Base-by-base conservation (phyloP, 805 yeast species). In the Candida awuae region DNA sequence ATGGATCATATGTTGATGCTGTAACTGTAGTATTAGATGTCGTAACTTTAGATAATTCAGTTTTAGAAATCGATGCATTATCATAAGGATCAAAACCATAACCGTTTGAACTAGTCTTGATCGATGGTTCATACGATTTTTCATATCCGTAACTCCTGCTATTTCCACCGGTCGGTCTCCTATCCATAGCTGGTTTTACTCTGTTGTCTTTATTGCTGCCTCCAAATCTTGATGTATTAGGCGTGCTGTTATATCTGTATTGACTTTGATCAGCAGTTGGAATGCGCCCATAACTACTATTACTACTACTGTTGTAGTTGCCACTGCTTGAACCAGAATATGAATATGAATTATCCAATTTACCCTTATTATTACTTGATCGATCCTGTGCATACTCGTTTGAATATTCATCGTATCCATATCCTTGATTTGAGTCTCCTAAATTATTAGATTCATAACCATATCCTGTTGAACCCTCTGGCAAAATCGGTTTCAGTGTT, bases 1-100 rank as follows among this genome's bases (percentile, higher is more conserved):
- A 53, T 42, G 55, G 54, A 50, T 50, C 55, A 33, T 43, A 44
- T n/a, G 50, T 45, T 28, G 47, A 49, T 27, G 49, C 44, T 15
- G 38, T 30, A 9, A 19, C 38, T 5, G 39, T 4, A 4, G 34
- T 15, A 23, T 26, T 22, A n/a, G 39, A 33, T 7, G 39, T 35
- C 20, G 32, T 19, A 1, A 36, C 29, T 17, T 27, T 35, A 12
- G 14, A 12, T 14, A 29, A 32, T 23, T 8, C 20, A 17, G 32
- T 7, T 3, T 30, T n/a, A 10, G 17, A 13, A 2, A 25, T 27
- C 10, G 36, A 32, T 16, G 52, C 46, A 20, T 42, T 52, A 34
- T 45, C 49, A 32, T 50, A 44, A 22, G 55, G 49, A 29, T 47
- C 51, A 23, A 39, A 45, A 5, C 43, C 43, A 26, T 41, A 41